Percentiles rank a stretch among this genome's conserved stretches.
These are phyloP conservation scores for Pseudocercospora eumusae DNA, from an alignment of 2,329 filamentous ascomycete species.

Conservation along the genomic window DNA sequence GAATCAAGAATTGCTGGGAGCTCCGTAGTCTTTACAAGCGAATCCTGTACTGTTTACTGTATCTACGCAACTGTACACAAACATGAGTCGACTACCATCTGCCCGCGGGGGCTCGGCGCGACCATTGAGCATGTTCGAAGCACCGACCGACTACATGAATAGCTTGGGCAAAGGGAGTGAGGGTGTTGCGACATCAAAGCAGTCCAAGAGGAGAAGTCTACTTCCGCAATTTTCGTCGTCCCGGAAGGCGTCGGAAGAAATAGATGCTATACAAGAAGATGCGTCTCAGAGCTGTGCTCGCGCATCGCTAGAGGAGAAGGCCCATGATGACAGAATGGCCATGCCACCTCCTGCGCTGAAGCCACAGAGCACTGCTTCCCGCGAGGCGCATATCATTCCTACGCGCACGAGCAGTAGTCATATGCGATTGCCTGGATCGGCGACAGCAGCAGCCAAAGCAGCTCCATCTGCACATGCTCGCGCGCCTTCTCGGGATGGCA, in stretches of 20 bases:
- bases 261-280: slow-evolving; percentile 29
- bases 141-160: slow-evolving; percentile 29
- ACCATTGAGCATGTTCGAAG: slow-evolving; percentile 39
- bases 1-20: too few species aligned
- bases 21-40: too few species aligned
- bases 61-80: too few species aligned
- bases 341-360: slow-evolving; percentile 36
- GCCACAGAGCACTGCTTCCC: slow-evolving; percentile 14
- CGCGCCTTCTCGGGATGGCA: slow-evolving; percentile 25
- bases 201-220: slow-evolving; percentile 37
- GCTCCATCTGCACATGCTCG: slow-evolving; percentile 21
- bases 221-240: slow-evolving; percentile 34
- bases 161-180: slow-evolving; percentile 17
- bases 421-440: slow-evolving; percentile 25
- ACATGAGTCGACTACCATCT: slow-evolving; percentile 33
- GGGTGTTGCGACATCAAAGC: slow-evolving; percentile 25
- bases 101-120: slow-evolving; percentile 28
- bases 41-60: too few species aligned
- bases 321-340: slow-evolving; percentile 26
- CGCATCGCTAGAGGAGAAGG: slow-evolving; percentile 12
- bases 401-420: slow-evolving; percentile 23
- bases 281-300: slow-evolving; percentile 25
- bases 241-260: slow-evolving; percentile 28
- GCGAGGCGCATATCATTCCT: slow-evolving; percentile 3
- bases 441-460: slow-evolving; percentile 22